Percentiles rank a stretch among this genome's conserved stretches.
These are phyloP conservation scores for Oenanthe javanica DNA, from an alignment of 140 eudicot genomes.

Conservation along the genomic window DNA sequence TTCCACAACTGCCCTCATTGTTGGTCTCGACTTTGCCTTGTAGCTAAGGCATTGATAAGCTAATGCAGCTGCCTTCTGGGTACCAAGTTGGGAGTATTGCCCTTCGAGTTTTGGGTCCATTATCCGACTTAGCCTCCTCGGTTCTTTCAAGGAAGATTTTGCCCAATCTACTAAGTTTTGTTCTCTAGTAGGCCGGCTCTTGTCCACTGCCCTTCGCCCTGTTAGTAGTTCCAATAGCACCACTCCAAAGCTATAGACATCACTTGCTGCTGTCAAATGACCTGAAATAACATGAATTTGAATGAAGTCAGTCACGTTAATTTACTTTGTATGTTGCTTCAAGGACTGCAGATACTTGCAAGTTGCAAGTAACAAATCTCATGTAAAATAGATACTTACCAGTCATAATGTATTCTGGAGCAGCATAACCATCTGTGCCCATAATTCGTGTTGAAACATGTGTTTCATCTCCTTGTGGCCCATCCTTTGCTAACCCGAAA, in stretches of 20 bases:
- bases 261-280: slow-evolving; percentile 61
- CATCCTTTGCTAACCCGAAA: slow-evolving; percentile 57
- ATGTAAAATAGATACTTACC: slow-evolving; percentile 21
- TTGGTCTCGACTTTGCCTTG: slow-evolving; percentile 61
- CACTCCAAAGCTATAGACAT: slow-evolving; percentile 64
- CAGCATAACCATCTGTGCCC: slow-evolving; percentile 65
- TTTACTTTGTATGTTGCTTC: neutral
- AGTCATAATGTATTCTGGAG: slow-evolving; percentile 58
- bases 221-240: slow-evolving; percentile 54
- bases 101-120: slow-evolving; percentile 88
- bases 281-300: slow-evolving; percentile 23
- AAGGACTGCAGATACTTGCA: neutral
- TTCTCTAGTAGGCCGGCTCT: slow-evolving; percentile 60
- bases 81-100: slow-evolving; percentile 54
- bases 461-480: slow-evolving; percentile 56
- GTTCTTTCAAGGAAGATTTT: slow-evolving; percentile 42
- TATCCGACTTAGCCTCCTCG: slow-evolving; percentile 42
- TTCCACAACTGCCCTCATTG: slow-evolving; percentile 44
- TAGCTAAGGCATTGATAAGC: slow-evolving; percentile 75
- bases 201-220: slow-evolving; percentile 63
- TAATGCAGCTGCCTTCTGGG: slow-evolving; percentile 59
- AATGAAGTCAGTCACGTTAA: neutral
- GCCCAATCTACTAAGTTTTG: slow-evolving; percentile 79
- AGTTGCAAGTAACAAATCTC: neutral
- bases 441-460: slow-evolving; percentile 58